A percentile compares a stretch with the other conserved stretches of the same genome.
These are phyloP conservation scores for Fragaria iinumae DNA, from an alignment of 306 rosid species.

Conservation along the genomic window DNA sequence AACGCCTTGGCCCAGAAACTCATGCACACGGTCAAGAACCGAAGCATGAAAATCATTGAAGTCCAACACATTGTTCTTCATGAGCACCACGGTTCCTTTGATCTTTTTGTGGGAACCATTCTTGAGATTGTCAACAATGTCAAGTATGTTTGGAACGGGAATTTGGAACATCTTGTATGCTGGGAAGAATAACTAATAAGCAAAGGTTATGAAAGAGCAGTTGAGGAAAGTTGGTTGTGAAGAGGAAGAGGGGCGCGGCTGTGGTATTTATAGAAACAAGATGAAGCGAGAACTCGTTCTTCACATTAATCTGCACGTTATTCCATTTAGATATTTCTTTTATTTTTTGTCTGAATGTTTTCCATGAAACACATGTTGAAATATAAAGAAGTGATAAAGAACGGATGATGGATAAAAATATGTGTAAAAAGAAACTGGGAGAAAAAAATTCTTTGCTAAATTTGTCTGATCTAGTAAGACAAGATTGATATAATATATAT, in stretches of 20 bases:
- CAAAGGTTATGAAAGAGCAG: neutral
- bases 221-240: neutral
- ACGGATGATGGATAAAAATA: neutral
- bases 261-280: neutral
- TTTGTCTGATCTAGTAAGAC: no score
- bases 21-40: constrained; percentile 29
- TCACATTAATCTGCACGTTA: neutral
- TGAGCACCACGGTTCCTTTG: constrained; percentile 33
- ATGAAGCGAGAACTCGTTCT: neutral
- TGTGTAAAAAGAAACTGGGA: no score
- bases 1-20: constrained; percentile 26
- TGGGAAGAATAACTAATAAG: neutral
- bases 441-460: no score
- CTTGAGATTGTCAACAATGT: neutral
- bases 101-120: constrained; percentile 1
- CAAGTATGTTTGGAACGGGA: neutral
- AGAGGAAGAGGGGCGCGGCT: neutral
- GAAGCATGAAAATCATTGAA: constrained; percentile 30
- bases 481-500: no score
- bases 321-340: neutral
- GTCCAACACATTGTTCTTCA: constrained; percentile 41
- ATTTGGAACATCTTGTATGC: neutral
- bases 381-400: neutral
- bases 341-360: neutral
- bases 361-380: neutral